Conservation (phyloP, 2,329 filamentous ascomycete species). For the Fusarium chlamydosporum region DNA sequence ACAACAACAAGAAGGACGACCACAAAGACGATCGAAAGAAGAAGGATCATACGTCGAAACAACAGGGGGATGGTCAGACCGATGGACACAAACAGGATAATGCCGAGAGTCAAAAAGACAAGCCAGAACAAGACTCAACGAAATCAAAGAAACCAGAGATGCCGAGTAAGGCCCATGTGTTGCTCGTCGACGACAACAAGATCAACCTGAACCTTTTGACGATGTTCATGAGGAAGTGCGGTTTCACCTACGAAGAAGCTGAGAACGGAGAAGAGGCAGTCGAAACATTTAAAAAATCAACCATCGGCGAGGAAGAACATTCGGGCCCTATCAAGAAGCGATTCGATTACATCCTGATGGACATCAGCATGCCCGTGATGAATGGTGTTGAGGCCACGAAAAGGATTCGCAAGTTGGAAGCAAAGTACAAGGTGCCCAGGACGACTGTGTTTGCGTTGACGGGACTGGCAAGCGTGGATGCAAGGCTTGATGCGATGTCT, state of each 20-base stretch:
- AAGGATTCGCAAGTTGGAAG: slow-evolving; percentile 64
- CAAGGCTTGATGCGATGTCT: slow-evolving; percentile 63
- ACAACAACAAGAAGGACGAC: neutral
- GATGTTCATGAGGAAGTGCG: slow-evolving; percentile 60
- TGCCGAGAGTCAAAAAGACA: neutral
- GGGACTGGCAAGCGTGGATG: slow-evolving; percentile 64
- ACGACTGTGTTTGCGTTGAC: slow-evolving; percentile 67
- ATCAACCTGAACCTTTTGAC: slow-evolving; percentile 61
- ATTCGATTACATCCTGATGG: slow-evolving; percentile 60
- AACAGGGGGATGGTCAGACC: too few relatives aligned
- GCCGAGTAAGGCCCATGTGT: slow-evolving; percentile 44
- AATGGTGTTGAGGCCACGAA: slow-evolving; percentile 65
- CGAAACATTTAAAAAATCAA: slow-evolving; percentile 57
- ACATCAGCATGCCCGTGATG: slow-evolving; percentile 70
- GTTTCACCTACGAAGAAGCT: slow-evolving; percentile 59
- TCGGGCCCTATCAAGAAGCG: slow-evolving; percentile 12
- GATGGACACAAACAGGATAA: neutral
- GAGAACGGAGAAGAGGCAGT: slow-evolving; percentile 64
- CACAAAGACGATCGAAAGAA: rapidly evolving
- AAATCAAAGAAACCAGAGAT: neutral
- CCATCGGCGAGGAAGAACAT: slow-evolving; percentile 10
- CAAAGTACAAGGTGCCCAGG: slow-evolving; percentile 56
- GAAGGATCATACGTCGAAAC: neutral
- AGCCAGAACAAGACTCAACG: neutral
- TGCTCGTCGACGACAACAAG: slow-evolving; percentile 61